Base-by-base conservation (phyloP, 805 yeast species). In the Metschnikowia kunwiensis region DNA sequence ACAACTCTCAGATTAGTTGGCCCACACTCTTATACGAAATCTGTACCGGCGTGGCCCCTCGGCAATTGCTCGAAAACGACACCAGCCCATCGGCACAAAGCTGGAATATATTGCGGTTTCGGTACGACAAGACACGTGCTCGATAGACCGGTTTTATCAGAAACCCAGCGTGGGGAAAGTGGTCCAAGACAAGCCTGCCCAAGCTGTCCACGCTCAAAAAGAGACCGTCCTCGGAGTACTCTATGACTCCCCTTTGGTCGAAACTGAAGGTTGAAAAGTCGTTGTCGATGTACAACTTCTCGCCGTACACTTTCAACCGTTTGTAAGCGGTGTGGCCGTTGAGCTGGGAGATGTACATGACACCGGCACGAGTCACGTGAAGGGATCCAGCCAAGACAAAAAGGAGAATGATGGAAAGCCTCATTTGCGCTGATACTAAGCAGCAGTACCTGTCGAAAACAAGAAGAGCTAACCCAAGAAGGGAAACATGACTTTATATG, bases 51-150 rank as follows among this genome's bases (percentile, higher is more conserved):
- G 20, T 19, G 14, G 36, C 25, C 13, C 36, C 36, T 14, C 13
- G 13, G 22, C 36, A 32, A 1, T 19, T 18, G 19, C 30, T 25
- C 20, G 12, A 10, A 13, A 13, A 32, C 3, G 25, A 18, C 13
- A 32, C 19, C 36, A 32, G 29, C 2, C 15, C 27, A 20, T 32
- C 36, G 15, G n/a, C 29, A 24, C 36, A 32, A 14, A 32, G 24
- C 20, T 32, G 36, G 10, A 32, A 32, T 1, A 7, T 18, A 10
- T 16, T 18, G 7, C 7, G 12, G 4, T 27, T 24, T 4, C 5
- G n/a, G 13, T 25, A 32, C 18, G 24, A 17, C 36, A 32, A 25
- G 13, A 24, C 18, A 3, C 5, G 18, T 5, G 25, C 14, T 3
- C 9, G 7, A 13, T 7, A 12, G 2, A 1, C 20, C 5, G 29